Percentiles rank a stretch among this genome's conserved stretches.
Conservation (phyloP, 495 filamentous ascomycete genomes). For the Parathielavia hyrcaniae region DNA sequence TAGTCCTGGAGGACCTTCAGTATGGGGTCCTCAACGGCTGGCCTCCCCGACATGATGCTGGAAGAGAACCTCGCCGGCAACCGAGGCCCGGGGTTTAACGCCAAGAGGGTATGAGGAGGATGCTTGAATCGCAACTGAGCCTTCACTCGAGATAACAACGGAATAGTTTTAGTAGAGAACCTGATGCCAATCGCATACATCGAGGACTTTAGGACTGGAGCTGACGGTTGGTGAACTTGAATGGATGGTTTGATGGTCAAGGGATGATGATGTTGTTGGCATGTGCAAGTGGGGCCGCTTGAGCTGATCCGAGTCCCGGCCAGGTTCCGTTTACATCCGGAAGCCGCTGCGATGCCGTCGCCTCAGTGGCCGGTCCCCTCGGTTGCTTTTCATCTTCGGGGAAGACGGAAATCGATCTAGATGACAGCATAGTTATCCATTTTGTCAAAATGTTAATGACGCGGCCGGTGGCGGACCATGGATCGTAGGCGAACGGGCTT, state of each 20-base stretch:
- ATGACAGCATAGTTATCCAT: too few species aligned
- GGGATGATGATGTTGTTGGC: neutral
- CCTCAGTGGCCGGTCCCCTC: too few species aligned
- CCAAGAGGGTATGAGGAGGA: neutral
- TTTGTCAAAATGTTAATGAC: too few species aligned
- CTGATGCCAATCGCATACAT: too few species aligned
- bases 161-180: neutral
- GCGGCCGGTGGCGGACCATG: too few species aligned
- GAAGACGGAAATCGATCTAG: too few species aligned
- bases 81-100: slow-evolving; percentile 11
- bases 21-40: slow-evolving; percentile 32
- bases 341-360: too few species aligned
- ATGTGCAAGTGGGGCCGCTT: slow-evolving; percentile 11
- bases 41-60: slow-evolving; percentile 16
- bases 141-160: neutral
- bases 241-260: neutral
- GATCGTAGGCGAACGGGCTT: too few species aligned
- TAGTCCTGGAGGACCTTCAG: slow-evolving; percentile 37
- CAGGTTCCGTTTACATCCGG: neutral
- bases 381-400: neutral
- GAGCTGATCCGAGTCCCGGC: neutral
- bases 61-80: neutral
- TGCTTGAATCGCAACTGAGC: too few species aligned
- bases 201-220: too few species aligned
- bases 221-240: too few species aligned